These are phyloP conservation scores for Neocucurbitaria cava DNA, from an alignment of 2,329 filamentous ascomycete genomes.

Conservation along the genomic window DNA sequence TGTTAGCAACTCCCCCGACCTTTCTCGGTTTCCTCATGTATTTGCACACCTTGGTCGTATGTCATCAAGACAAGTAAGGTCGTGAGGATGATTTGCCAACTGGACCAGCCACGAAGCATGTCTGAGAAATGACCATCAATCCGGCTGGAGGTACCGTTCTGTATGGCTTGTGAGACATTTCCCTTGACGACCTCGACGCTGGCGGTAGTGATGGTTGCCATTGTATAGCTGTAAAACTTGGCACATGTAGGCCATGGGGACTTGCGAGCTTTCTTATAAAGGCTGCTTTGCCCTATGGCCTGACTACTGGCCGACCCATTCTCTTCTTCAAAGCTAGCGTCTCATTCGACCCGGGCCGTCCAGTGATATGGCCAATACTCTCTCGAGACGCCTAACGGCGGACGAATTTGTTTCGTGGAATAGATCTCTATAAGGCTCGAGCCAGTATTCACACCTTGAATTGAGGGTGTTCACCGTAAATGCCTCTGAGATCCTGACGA, in stretches of 20 bases:
- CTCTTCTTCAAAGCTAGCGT: background rate
- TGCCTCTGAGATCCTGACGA: background rate
- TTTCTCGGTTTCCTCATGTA: too few relatives aligned
- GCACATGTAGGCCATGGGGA: too few relatives aligned
- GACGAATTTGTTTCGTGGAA: background rate
- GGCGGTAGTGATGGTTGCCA: background rate
- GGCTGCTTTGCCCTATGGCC: background rate
- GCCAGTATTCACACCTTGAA: background rate
- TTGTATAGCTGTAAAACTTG: background rate
- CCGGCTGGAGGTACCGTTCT: background rate
- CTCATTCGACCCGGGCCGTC: background rate
- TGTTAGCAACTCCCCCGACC: constrained; percentile 23
- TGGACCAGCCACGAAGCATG: background rate
- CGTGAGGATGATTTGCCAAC: constrained; percentile 73
- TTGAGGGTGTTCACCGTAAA: background rate
- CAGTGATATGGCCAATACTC: background rate
- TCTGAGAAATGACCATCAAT: background rate
- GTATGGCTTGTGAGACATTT: background rate
- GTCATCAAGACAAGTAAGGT: constrained; percentile 73
- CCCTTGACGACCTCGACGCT: too few relatives aligned
- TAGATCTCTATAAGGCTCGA: background rate
- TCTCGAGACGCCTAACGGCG: background rate
- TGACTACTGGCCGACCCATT: background rate
- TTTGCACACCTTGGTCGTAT: constrained; percentile 82
- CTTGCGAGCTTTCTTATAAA: background rate